Evolutionary conservation across 176 grass and related monocot species (phyloP).

Genomic region (Elymus sibiricus): DNA sequence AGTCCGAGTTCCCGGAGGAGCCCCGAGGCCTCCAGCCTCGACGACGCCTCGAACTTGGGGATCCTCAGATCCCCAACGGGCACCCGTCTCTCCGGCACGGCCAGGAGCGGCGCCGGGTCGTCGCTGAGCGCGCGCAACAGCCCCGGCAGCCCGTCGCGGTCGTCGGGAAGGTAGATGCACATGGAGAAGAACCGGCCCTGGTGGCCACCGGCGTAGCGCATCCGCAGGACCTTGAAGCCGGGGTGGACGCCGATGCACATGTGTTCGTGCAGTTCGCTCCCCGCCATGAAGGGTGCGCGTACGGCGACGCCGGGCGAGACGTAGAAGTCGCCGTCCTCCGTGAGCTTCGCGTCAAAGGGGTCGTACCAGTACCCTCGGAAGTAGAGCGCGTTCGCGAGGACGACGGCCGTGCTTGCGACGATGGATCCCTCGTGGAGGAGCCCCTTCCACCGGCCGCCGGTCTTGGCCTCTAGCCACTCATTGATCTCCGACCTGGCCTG

Average conservation of each 20-base stretch:
- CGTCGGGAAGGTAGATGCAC: constrained; percentile 42
- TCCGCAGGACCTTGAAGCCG: constrained; percentile 23
- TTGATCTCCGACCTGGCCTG: constrained; percentile 12
- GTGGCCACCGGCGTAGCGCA: background rate
- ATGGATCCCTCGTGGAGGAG: background rate
- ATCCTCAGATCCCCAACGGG: constrained; percentile 24
- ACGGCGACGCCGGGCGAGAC: background rate
- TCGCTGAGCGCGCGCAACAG: background rate
- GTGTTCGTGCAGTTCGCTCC: background rate
- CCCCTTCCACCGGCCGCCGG: background rate
- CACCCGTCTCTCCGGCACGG: background rate
- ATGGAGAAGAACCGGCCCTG: background rate
- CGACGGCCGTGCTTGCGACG: background rate
- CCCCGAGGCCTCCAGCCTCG: constrained; percentile 34
- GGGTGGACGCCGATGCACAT: constrained; percentile 15
- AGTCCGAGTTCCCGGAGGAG: constrained; percentile 20
- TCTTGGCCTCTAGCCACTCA: background rate
- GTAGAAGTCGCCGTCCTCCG: constrained; percentile 10
- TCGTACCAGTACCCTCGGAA: background rate
- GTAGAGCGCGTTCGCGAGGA: constrained; percentile 21
- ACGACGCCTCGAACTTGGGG: constrained; percentile 37
- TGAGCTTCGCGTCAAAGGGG: background rate
- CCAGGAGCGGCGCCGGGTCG: background rate
- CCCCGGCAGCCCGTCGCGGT: background rate
- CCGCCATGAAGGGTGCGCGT: constrained; percentile 7